These are phyloP conservation scores for Blastobotrys muscicola DNA, from an alignment of 805 yeast genomes.

Conservation along the genomic window DNA sequence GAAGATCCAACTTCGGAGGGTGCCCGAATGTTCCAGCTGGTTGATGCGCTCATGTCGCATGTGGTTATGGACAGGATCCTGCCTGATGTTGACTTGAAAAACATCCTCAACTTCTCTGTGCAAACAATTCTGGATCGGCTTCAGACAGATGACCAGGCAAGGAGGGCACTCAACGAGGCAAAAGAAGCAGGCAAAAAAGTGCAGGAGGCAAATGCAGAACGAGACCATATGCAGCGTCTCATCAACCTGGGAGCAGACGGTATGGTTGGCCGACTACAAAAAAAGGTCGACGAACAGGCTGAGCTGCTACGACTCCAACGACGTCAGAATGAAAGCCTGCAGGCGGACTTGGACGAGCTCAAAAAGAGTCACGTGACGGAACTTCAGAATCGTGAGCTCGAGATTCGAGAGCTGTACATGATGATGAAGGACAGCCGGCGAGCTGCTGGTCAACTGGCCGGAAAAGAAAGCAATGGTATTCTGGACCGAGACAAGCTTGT, in stretches of 20 bases:
- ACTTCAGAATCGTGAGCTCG: slow-evolving; percentile 39
- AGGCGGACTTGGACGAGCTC: slow-evolving; percentile 52
- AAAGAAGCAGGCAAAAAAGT: slow-evolving; percentile 43
- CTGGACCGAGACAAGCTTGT: slow-evolving; percentile 26
- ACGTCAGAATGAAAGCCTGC: slow-evolving; percentile 50
- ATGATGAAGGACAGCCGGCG: slow-evolving; percentile 38
- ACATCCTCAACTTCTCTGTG: slow-evolving; percentile 69
- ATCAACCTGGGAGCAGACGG: slow-evolving; percentile 72
- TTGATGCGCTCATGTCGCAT: slow-evolving; percentile 57
- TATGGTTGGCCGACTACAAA: slow-evolving; percentile 47
- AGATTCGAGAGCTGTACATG: slow-evolving; percentile 51
- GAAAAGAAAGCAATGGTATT: slow-evolving; percentile 17
- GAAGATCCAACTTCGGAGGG: slow-evolving; percentile 33
- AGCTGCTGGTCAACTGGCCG: slow-evolving; percentile 7
- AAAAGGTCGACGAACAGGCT: slow-evolving; percentile 56
- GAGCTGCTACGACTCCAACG: slow-evolving; percentile 49
- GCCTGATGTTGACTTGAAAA: slow-evolving; percentile 41
- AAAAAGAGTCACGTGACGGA: slow-evolving; percentile 33
- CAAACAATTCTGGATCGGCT: slow-evolving; percentile 61
- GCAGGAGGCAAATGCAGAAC: slow-evolving; percentile 48
- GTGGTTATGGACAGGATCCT: slow-evolving; percentile 41
- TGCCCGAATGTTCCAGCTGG: slow-evolving; percentile 43
- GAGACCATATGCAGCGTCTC: slow-evolving; percentile 55
- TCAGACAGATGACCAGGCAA: slow-evolving; percentile 79
- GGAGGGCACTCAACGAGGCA: slow-evolving; percentile 54